These are phyloP conservation scores for Ramaria sp. DNA, from an alignment of 768 basidiomycete species.

Conservation along the genomic window DNA sequence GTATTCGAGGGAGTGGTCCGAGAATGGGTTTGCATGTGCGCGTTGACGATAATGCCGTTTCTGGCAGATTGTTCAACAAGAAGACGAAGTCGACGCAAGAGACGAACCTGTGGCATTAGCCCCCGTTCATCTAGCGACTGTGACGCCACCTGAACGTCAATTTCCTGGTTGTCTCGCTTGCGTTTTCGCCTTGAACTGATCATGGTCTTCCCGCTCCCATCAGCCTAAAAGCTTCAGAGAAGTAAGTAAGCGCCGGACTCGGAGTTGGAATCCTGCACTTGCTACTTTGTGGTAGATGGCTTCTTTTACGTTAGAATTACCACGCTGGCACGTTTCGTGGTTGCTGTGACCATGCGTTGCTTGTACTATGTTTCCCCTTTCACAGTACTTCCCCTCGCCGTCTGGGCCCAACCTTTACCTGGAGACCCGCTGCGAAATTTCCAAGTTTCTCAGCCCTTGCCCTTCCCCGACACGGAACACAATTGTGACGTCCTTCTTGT, in stretches of 20 bases:
- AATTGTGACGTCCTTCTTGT: background rate
- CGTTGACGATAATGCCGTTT: slow-evolving; percentile 80
- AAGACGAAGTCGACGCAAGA: background rate
- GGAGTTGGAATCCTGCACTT: background rate
- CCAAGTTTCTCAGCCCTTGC: slow-evolving; percentile 1
- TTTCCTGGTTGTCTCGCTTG: slow-evolving; percentile 1
- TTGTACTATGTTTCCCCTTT: background rate
- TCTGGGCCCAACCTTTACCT: background rate
- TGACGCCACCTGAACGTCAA: background rate
- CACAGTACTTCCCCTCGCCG: background rate
- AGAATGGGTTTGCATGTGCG: slow-evolving; percentile 80
- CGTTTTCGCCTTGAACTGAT: background rate
- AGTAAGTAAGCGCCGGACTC: background rate
- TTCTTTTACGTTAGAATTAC: background rate
- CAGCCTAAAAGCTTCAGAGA: no score
- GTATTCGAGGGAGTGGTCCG: slow-evolving; percentile 82
- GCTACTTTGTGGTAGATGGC: no score
- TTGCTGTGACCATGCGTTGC: background rate
- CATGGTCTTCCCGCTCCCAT: background rate
- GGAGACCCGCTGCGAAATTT: slow-evolving; percentile 1
- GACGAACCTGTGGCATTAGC: slow-evolving; percentile 6
- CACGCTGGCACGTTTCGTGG: background rate
- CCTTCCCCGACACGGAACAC: background rate
- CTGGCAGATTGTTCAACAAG: slow-evolving; percentile 22
- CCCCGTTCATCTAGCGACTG: background rate